Conservation (phyloP, 2,329 filamentous ascomycete species). For the Penicillium sp. region DNA sequence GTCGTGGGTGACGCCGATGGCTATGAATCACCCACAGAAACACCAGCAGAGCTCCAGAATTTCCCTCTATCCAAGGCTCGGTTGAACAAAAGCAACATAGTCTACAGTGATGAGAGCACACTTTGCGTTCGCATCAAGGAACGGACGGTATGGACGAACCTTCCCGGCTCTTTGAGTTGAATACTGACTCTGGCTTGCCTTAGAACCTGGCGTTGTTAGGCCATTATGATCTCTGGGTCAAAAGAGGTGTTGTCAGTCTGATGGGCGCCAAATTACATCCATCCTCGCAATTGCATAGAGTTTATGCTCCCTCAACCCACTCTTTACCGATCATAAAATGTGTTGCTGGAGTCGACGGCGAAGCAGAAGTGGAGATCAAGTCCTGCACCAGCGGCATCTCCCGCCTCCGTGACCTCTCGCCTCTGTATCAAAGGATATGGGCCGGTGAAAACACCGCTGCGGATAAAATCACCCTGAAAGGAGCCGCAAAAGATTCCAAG, state of each 20-base stretch:
- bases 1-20: conserved; percentile 26
- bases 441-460: conserved; percentile 35
- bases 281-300: conserved; percentile 41
- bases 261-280: conserved; percentile 58
- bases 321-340: conserved; percentile 54
- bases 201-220: conserved; percentile 49
- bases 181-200: conserved; percentile 15
- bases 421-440: conserved; percentile 55
- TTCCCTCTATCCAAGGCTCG: conserved; percentile 40
- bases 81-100: conserved; percentile 35
- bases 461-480: conserved; percentile 32
- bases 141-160: conserved; percentile 31
- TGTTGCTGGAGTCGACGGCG: conserved; percentile 38
- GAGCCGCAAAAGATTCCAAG: conserved; percentile 22
- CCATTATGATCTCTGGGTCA: conserved; percentile 56
- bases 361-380: conserved; percentile 48
- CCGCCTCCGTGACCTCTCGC: conserved; percentile 47
- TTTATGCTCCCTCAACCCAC: conserved; percentile 56
- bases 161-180: not conserved
- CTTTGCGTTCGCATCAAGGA: conserved; percentile 41
- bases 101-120: conserved; percentile 36
- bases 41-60: conserved; percentile 31
- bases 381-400: conserved; percentile 46
- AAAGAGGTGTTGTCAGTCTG: conserved; percentile 54
- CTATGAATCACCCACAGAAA: conserved; percentile 32